Conservation (phyloP, 2,329 filamentous ascomycete genomes). For the Sporothrix dimorphospora region DNA sequence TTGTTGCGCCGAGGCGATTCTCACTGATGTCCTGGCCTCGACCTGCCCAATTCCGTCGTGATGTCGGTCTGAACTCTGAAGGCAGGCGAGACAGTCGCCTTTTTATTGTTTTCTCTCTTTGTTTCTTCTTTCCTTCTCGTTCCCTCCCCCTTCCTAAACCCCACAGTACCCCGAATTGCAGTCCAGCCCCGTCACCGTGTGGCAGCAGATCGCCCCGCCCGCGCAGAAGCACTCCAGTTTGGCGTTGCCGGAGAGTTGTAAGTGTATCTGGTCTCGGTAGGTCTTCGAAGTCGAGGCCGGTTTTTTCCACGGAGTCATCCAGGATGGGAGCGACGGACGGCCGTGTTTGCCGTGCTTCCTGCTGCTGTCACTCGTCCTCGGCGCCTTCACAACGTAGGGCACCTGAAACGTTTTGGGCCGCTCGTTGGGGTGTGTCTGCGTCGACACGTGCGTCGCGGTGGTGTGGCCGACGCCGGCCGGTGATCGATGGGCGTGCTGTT, state of each 20-base stretch:
- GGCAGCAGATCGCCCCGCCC: slow-evolving; percentile 39
- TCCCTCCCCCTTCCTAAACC: slow-evolving; percentile 26
- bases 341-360: background rate
- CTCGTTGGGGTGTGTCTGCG: background rate
- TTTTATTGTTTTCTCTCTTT: background rate
- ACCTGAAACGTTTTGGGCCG: background rate
- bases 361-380: background rate
- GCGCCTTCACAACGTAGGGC: background rate
- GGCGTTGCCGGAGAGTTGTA: background rate
- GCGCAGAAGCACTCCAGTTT: slow-evolving; percentile 39
- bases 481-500: no score
- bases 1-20: no score
- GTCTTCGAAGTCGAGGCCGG: background rate
- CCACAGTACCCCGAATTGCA: slow-evolving; percentile 41
- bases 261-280: background rate
- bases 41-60: no score
- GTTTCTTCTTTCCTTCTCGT: background rate
- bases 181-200: slow-evolving; percentile 33
- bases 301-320: background rate
- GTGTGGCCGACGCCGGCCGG: background rate
- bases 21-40: no score
- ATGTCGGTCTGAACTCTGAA: no score
- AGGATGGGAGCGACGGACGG: background rate
- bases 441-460: background rate
- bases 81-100: background rate